Evolutionary conservation across 306 rosid species (phyloP).

Genomic region (Heteromeles arbutifolia): DNA sequence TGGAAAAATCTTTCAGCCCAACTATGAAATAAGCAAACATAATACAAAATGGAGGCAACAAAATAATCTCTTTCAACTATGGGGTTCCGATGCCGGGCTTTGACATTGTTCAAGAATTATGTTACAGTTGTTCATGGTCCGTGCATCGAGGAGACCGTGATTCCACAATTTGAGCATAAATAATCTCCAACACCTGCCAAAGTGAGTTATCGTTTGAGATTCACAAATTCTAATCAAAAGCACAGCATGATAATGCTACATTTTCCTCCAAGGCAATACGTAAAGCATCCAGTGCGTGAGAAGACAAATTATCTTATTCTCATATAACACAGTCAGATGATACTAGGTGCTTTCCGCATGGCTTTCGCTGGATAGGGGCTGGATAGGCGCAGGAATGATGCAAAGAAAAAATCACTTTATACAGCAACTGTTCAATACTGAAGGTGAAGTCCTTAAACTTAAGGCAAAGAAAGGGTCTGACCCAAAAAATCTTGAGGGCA

Average conservation of each 20-base stretch:
- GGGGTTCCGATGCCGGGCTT: constrained; percentile 33
- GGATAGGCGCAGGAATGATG: not conserved
- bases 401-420: not conserved
- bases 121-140: constrained; percentile 40
- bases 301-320: no score
- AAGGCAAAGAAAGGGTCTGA: no score
- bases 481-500: not conserved
- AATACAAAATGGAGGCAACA: not conserved
- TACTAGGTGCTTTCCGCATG: not conserved
- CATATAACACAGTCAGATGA: not conserved
- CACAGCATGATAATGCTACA: not conserved
- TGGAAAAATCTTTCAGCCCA: not conserved
- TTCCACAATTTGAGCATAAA: constrained; percentile 64
- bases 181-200: constrained; percentile 71
- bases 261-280: not conserved
- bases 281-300: not conserved
- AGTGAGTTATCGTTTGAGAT: not conserved
- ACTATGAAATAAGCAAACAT: not conserved
- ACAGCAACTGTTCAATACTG: not conserved
- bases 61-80: constrained; percentile 16
- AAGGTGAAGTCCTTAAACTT: not conserved
- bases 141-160: constrained; percentile 59
- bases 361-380: not conserved
- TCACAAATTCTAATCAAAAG: not conserved
- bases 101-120: constrained; percentile 40